Percentiles rank a stretch among this genome's conserved stretches.
Conservation (phyloP, 148 eudicot species). For the Arbutus unedo region DNA sequence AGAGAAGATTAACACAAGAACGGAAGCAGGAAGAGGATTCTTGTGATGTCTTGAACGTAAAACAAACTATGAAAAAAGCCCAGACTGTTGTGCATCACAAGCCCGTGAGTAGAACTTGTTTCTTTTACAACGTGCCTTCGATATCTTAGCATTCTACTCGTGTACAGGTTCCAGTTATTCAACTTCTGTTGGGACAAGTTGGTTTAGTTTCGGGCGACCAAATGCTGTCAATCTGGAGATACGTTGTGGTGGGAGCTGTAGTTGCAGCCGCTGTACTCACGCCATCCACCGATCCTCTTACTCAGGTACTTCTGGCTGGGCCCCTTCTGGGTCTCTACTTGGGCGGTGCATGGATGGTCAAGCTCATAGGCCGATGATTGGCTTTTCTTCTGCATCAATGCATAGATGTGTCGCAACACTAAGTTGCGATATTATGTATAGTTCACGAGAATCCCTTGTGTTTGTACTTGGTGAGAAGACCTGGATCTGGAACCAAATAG, state of each 20-base stretch:
- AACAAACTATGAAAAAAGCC: not conserved
- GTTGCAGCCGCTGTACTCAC: conserved; percentile 94
- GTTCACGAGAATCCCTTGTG: not conserved
- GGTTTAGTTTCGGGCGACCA: conserved; percentile 88
- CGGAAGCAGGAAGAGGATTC: not conserved
- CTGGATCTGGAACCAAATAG: not conserved
- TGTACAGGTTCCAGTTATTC: conserved; percentile 85
- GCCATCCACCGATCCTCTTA: conserved; percentile 96
- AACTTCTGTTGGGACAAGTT: conserved; percentile 80
- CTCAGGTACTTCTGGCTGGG: conserved; percentile 88
- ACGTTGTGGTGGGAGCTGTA: conserved; percentile 94
- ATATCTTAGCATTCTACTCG: not conserved
- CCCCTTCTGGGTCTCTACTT: conserved; percentile 95
- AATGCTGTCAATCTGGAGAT: conserved; percentile 99
- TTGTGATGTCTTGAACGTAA: not conserved
- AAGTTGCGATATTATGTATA: not conserved
- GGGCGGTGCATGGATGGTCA: conserved; percentile 91
- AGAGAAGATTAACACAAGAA: not conserved
- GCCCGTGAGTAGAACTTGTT: not conserved
- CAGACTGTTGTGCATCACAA: not conserved
- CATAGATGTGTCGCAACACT: not conserved
- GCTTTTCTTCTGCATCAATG: not conserved
- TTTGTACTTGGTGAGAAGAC: not conserved
- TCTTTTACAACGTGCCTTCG: not conserved
- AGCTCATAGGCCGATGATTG: conserved; percentile 58